Evolutionary conservation across 1,284 basidiomycete genomes (phyloP).

Genomic region (Serendipita sp.): DNA sequence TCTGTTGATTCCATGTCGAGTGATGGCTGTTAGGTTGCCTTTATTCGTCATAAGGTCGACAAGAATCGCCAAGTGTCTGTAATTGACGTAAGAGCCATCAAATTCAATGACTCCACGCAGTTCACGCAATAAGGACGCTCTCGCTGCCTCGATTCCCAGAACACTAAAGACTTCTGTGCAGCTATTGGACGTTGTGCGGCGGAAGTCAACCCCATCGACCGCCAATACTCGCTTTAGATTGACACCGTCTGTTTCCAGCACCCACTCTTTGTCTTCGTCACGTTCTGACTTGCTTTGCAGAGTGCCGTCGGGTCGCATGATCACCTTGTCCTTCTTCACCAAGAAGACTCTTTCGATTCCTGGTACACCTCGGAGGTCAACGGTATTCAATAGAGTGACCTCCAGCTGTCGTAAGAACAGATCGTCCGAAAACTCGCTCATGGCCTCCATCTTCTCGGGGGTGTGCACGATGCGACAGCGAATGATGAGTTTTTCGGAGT

Average conservation of each 20-base stretch:
- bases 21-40: slow-evolving; percentile 94
- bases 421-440: slow-evolving; percentile 75
- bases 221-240: slow-evolving; percentile 91
- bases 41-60: slow-evolving; percentile 99
- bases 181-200: slow-evolving; percentile 90
- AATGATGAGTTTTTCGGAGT: slow-evolving; percentile 92
- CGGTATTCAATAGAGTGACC: slow-evolving; percentile 92
- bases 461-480: slow-evolving; percentile 89
- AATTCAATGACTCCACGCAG: slow-evolving; percentile 92
- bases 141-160: slow-evolving; percentile 96
- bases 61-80: slow-evolving; percentile 87
- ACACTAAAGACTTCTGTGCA: slow-evolving; percentile 93
- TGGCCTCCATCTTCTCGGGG: slow-evolving; percentile 76
- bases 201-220: slow-evolving; percentile 87
- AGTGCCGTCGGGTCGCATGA: slow-evolving; percentile 48
- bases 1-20: slow-evolving; percentile 97
- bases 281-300: slow-evolving; percentile 33
- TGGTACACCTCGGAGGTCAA: slow-evolving; percentile 85
- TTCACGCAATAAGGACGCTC: slow-evolving; percentile 87
- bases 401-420: slow-evolving; percentile 94
- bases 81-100: slow-evolving; percentile 99
- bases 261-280: slow-evolving; percentile 71
- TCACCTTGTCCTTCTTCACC: slow-evolving; percentile 72
- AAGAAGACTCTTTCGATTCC: slow-evolving; percentile 91
- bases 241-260: slow-evolving; percentile 92